Conservation (phyloP, 75 land plant species). For the Adiantum capillusveneris region DNA sequence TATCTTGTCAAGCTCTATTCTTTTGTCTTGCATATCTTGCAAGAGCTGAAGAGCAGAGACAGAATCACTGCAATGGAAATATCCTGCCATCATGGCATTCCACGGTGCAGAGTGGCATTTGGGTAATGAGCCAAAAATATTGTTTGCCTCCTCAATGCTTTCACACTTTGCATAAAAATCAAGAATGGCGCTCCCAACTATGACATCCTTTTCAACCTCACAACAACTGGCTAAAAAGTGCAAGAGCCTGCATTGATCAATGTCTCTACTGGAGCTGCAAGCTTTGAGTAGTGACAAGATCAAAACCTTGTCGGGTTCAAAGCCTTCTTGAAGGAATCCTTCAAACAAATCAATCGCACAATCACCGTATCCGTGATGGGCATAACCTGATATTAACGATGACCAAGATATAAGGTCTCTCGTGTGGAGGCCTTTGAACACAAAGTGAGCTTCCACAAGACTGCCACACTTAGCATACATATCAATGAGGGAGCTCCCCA, state of each 20-base stretch:
- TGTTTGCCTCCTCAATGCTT: conserved; percentile 11
- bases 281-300: conserved; percentile 15
- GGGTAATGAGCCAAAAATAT: conserved; percentile 26
- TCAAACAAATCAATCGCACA: conserved; percentile 8
- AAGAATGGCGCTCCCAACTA: conserved; percentile 30
- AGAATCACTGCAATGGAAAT: not conserved
- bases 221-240: not conserved
- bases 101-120: not conserved
- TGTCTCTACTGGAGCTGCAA: conserved; percentile 6
- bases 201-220: not conserved
- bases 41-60: not conserved
- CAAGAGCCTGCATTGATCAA: not conserved
- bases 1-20: not conserved
- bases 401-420: conserved; percentile 19
- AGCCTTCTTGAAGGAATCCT: conserved; percentile 7
- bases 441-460: not conserved
- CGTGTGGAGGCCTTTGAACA: conserved; percentile 2
- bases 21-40: not conserved
- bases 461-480: conserved; percentile 28
- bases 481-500: conserved; percentile 22
- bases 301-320: conserved; percentile 13
- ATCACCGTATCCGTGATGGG: conserved; percentile 6
- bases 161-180: conserved; percentile 50
- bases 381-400: conserved; percentile 14
- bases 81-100: not conserved